Evolutionary conservation across 257 asterid genomes (phyloP).

Genomic region (Forsythia viridissima): DNA sequence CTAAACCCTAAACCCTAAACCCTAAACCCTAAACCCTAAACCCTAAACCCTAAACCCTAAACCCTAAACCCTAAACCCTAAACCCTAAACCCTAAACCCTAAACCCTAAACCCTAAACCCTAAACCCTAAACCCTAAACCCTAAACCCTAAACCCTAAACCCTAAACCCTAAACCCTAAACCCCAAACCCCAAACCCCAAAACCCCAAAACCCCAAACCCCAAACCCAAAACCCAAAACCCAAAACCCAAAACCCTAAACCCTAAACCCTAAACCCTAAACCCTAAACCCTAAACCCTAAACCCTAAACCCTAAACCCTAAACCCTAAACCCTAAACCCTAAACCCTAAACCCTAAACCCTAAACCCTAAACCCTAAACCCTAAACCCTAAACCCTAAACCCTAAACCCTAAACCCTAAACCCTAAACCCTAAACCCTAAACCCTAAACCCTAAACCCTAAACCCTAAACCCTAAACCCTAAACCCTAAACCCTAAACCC

Average conservation of each 20-base stretch:
- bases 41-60: slow-evolving; percentile 12
- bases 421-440: slow-evolving; percentile 18
- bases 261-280: slow-evolving; percentile 16
- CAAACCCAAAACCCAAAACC: slow-evolving; percentile 22
- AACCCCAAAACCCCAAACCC: slow-evolving; percentile 17
- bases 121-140: slow-evolving; percentile 25
- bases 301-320: slow-evolving; percentile 12
- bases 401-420: slow-evolving; percentile 9
- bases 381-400: background rate
- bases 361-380: slow-evolving; percentile 1
- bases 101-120: slow-evolving; percentile 15
- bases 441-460: slow-evolving; percentile 12
- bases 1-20: slow-evolving; percentile 25
- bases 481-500: slow-evolving; percentile 1
- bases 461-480: slow-evolving; percentile 6
- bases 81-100: slow-evolving; percentile 15
- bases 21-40: slow-evolving; percentile 26
- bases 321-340: slow-evolving; percentile 14
- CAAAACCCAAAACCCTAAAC: slow-evolving; percentile 15
- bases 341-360: slow-evolving; percentile 21
- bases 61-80: slow-evolving; percentile 1
- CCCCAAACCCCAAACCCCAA: slow-evolving; percentile 20
- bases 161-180: slow-evolving; percentile 19
- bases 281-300: slow-evolving; percentile 13
- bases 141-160: slow-evolving; percentile 22